These are phyloP conservation scores for Geotrichum phurueaensis DNA, from an alignment of 1,139 yeast species.

Conservation along the genomic window DNA sequence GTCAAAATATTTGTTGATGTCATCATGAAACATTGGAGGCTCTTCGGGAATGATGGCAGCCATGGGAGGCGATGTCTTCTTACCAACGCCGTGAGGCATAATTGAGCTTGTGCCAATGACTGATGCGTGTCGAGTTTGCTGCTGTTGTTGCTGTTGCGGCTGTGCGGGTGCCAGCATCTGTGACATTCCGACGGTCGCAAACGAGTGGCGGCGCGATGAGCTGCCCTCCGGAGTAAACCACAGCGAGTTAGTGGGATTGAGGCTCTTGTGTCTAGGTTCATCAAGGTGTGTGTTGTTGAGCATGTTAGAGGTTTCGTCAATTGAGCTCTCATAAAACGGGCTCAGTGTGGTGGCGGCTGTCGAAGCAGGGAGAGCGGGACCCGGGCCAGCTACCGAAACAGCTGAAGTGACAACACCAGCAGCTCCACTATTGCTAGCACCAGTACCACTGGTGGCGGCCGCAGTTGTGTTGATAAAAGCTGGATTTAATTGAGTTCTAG, in stretches of 20 bases:
- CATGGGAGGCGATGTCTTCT: constrained; percentile 1
- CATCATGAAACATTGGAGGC: constrained; percentile 1
- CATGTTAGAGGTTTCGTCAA: constrained; percentile 5
- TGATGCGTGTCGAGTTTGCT: constrained; percentile 1
- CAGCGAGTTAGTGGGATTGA: constrained; percentile 2
- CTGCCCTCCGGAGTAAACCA: constrained; percentile 9
- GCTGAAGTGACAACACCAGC: background rate
- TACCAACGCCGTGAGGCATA: background rate
- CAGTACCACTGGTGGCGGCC: background rate
- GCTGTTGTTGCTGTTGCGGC: constrained; percentile 13
- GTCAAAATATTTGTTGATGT: constrained; percentile 21
- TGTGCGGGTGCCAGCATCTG: constrained; percentile 10
- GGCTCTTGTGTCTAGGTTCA: constrained; percentile 6
- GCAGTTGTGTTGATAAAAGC: background rate
- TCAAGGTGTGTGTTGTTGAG: constrained; percentile 4
- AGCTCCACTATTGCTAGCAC: background rate
- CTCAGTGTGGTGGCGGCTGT: background rate
- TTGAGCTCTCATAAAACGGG: constrained; percentile 5
- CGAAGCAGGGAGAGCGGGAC: constrained; percentile 1
- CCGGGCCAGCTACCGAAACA: background rate
- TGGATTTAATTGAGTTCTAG: background rate
- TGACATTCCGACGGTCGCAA: constrained; percentile 11
- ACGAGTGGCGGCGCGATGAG: constrained; percentile 12
- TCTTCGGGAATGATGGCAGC: background rate
- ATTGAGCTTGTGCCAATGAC: background rate